Evolutionary conservation across 371 early-diverging fungal genomes (phyloP).

Genomic region (Apophysomyces sp.): DNA sequence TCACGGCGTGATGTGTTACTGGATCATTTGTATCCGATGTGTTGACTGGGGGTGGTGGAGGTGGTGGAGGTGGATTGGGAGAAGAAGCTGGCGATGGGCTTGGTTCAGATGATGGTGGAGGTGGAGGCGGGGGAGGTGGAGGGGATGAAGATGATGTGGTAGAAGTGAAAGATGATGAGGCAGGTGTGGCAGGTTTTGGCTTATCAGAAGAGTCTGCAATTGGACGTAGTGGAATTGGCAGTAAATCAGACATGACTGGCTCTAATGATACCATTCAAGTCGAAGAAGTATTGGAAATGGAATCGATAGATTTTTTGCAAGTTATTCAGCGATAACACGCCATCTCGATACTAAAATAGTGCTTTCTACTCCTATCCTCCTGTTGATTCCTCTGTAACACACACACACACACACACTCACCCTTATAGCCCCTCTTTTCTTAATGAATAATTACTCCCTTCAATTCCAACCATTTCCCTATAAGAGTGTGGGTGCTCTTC

Average conservation of each 20-base stretch:
- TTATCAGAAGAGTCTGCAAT: neutral
- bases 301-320: neutral
- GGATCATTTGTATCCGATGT: neutral
- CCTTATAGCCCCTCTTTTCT: neutral
- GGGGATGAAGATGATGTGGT: neutral
- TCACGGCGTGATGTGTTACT: neutral
- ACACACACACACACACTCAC: neutral
- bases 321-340: neutral
- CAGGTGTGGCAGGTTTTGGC: neutral
- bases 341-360: neutral
- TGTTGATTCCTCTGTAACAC: neutral
- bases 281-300: slow-evolving; percentile 2
- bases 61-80: neutral
- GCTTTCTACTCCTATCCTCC: neutral
- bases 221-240: neutral
- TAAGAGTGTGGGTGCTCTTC: neutral
- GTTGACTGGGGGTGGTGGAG: neutral
- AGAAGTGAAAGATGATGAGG: neutral
- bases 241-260: neutral
- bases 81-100: neutral
- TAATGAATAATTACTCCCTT: neutral
- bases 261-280: neutral
- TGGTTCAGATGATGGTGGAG: neutral
- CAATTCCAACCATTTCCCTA: slow-evolving; percentile 1
- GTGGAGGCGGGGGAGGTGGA: neutral